Base-by-base conservation (phyloP, 257 asterid genomes). In the Cruciata laevipes region DNA sequence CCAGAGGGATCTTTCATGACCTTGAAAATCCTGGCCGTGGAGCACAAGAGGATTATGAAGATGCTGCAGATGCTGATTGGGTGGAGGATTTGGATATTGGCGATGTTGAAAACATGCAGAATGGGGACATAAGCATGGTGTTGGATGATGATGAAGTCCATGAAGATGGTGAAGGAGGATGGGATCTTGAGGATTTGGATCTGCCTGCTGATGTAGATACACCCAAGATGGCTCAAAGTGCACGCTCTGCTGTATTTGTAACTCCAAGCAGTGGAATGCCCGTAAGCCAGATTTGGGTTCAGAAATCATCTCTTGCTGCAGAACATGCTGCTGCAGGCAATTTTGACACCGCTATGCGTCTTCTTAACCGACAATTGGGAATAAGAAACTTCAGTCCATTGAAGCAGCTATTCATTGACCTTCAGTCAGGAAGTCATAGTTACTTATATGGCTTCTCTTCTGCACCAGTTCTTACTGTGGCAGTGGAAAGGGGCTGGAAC, bases 121-220 rank as follows among this genome's bases (percentile, higher is more conserved):
- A 83, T 58, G 87, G 85, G 10, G 89, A 79, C 66, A 69, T 76
- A 30, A 53, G 73, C 40, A 38, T 66, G 72, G 76, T 27, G 44
- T 69, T 69, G 67, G 85, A 81, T 20, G 89, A 77, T 20, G 95
- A 76, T 16, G 91, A 81, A 32, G 77, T 67, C 62, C 86, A 66
- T 35, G 85, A 82, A 10, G 99, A 83, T 68, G 74, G 75, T 55
- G 95, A 81, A 57, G 95, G 90, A 23, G 98, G 98, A 63, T 93
- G 99, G 99, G 99, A 86, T 75, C 89, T 89, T 8, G 97, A 90
- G 81, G 97, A 90, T 79, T 80, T 93, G 66, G 99, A 93, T 77
- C 85, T 93, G 71, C 98, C 96, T 17, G 81, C 90, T 84, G 98
- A 89, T 65, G 67, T 85, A 20, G 97, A 86, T 67, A 88, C 96